Base-by-base conservation (phyloP, 2,329 filamentous ascomycete species). In the Sphaerostilbella broomeana region DNA sequence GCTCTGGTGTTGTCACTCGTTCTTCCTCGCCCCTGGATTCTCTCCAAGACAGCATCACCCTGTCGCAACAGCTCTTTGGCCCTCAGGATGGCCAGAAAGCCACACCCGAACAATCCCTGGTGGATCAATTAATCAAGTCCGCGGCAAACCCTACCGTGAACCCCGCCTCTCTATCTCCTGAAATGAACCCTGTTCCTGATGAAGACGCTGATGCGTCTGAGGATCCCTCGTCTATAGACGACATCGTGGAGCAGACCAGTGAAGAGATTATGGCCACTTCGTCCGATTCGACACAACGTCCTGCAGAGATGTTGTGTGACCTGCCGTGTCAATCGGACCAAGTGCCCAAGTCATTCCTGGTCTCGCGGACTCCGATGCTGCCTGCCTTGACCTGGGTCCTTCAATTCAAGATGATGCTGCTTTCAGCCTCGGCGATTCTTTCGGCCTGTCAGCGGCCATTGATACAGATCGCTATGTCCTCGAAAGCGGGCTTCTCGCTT, bases 241-340 rank as follows among this genome's bases (percentile, higher is more conserved):
- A 43, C 21, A 44, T 42, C 13, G 53, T 56, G 17, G 43, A 44
- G 20, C 45, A 48, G 40, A 22, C 45, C 41, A 47, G 33, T 32
- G 51, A 61, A 52, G 45, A 47, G 46, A 54, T 50, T 36, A 31
- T 48, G 47, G 53, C 56, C 52, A 56, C 65, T 69, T 76, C 82
- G 69, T 75, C 85, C 79, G 86, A 94, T 77, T 70, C 79, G 92
- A 92, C 89, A 95, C 92, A 95, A 95, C 89, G 94, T 95, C 89
- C 92, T 97, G 92, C 92, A 76, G 92, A 77, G 89, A 83, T 95
- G 90, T 95, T 97, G 92, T 97, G 84, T 64, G 92, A 95, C 92
- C 92, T 94, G 92, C 92, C 84, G 92, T 98, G 92, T 97, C 92
- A 82, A 90, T 89, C 79, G 84, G 77, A 70, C 73, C 75, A 75